Evolutionary conservation across 768 basidiomycete genomes (phyloP), one percentile per base, ranked within the genome.

Genomic region (Leccinum variicolor): DNA sequence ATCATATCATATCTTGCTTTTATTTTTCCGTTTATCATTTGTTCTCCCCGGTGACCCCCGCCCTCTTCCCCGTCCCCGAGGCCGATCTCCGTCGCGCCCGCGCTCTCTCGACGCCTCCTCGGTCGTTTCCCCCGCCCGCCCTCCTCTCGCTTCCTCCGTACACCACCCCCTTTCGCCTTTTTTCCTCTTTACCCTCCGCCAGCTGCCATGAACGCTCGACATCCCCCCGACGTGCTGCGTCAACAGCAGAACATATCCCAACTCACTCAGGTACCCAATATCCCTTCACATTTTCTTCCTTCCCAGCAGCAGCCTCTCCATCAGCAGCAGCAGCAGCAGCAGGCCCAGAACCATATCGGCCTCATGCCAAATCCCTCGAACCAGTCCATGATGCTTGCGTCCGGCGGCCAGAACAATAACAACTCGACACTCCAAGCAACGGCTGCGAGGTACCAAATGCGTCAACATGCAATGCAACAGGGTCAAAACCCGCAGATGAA

Each of bases 141-240:
- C 23, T 51, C 23, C 62, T 25, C 36, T 48, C 15, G 21, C n/a
- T 41, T 52, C 54, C 50, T 15, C 51, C 54, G 36, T 28, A 2
- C 11, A 43, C 52, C 41, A 50, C 21, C 43, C 15, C 51, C 8
- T 25, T 19, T 25, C 47, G 49, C 19, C 52, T 33, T 55, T 9
- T 19, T 36, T 31, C 53, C 13, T n/a, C 46, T 1, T 54, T 53
- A 49, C 48, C n/a, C 52, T 49, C 49, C 53, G 48, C 29, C 45
- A 10, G 39, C 48, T 25, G 31, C 26, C 48, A 85, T 85, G 82
- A 85, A 83, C 77, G 68, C 73, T 64, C 81, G 78, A 54, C 70
- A 68, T 36, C 62, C 64, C 54, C 55, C 64, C 60, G 79, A 84
- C 62, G 75, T 84, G 74, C 62, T 84, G 52, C 79, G 80, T 61